Evolutionary conservation across 2,329 filamentous ascomycete species (phyloP).

Genomic region (Alternaria conjuncta): DNA sequence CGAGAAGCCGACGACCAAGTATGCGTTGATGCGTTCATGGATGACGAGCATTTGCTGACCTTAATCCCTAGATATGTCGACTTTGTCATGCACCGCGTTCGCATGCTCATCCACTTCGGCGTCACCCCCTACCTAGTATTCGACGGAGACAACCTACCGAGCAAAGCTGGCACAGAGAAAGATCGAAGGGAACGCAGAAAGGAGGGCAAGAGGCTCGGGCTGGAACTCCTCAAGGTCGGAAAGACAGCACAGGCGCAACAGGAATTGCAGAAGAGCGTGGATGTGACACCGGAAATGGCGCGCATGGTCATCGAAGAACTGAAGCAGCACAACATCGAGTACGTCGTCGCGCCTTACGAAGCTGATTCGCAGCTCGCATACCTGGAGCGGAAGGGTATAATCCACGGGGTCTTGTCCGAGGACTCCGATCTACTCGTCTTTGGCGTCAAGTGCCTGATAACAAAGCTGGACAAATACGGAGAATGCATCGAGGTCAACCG

Average conservation of each 20-base stretch:
- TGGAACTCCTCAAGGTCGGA: constrained; percentile 82
- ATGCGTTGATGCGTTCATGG: constrained; percentile 41
- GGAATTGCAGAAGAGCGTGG: constrained; percentile 93
- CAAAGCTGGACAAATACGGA: constrained; percentile 92
- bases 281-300: constrained; percentile 96
- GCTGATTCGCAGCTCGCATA: constrained; percentile 97
- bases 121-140: constrained; percentile 96
- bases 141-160: constrained; percentile 92
- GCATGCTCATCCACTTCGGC: constrained; percentile 92
- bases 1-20: constrained; percentile 87
- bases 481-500: constrained; percentile 92
- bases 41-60: constrained; percentile 14
- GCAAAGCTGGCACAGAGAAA: constrained; percentile 86
- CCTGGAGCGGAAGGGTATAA: constrained; percentile 82
- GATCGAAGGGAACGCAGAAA: constrained; percentile 77
- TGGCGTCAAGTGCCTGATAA: constrained; percentile 86
- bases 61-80: constrained; percentile 75
- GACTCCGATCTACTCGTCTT: constrained; percentile 97
- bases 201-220: constrained; percentile 75
- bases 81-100: constrained; percentile 86
- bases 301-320: constrained; percentile 88
- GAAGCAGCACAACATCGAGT: constrained; percentile 78
- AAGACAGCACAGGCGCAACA: constrained; percentile 79
- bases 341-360: constrained; percentile 95
- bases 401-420: constrained; percentile 89